Base-by-base conservation (phyloP, 768 basidiomycete species). In the Collybia mongolica region DNA sequence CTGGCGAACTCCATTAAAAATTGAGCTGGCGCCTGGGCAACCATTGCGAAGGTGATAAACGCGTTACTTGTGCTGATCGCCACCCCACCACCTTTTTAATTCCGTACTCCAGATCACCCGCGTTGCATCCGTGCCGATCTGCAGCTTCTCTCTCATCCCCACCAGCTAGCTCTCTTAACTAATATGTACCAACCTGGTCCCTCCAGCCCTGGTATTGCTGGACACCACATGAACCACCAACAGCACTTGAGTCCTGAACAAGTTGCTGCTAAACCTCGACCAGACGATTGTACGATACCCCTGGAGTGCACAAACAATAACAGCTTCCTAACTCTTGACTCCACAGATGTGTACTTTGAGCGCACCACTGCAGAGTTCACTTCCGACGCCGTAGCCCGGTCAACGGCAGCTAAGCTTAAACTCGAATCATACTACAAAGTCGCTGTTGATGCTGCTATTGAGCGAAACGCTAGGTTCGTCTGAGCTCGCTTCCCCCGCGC, bases 401-500 rank as follows among this genome's bases (percentile, higher is more conserved):
- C 92, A 6, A 96, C 93, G 42, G 90, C 90, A 20, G 93, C 95
- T 17, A 97, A 97, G 66, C 83, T 98, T 67, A 97, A 97, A 70
- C 85, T 99, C 49, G 95, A 96, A 70, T 90, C 95, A 40, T 98
- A 87, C 74, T 99, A 99, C 79, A 98, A 98, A 70, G 89, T 98
- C 51, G 93, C 95, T 4, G 96, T 99, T 28, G 94, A 98, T 66
- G 82, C 92, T 54, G 96, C 96, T 42, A 96, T 99, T 55, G 94
- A 94, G 66, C 78, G 96, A 51, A 98, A 98, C 69, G 87, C 88
- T 44, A 83, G 96, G 95, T 96, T 61, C 46, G 61, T 50, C 26
- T n/a, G 29, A 36, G 14, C 32, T 6, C 2, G 28, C 5, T 32
- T 22, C 24, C 19, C 35, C 3, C 11, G 9, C 2, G 22, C 35